Evolutionary conservation across 2,329 filamentous ascomycete genomes (phyloP), one percentile per base, ranked within the genome.

Genomic region (Didymella sp.): DNA sequence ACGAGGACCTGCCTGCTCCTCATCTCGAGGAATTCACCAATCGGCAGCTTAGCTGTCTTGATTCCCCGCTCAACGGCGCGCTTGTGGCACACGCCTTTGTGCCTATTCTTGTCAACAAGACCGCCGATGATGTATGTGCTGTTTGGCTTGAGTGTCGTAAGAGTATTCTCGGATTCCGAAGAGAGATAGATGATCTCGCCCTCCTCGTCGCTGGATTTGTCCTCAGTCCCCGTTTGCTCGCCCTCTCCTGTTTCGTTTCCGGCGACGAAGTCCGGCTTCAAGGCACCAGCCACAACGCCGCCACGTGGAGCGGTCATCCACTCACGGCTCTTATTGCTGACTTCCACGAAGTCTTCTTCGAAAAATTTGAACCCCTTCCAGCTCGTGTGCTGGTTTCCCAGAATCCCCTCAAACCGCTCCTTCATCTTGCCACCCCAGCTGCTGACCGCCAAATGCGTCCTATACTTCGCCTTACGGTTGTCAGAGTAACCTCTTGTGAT

Each of bases 1-100:
- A 94, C 89, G 55, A 99, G 80, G 4, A 99, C 91, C 67, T 89
- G 87, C 28, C 95, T 86, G 67, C 89, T 93, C 53, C 88, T 85
- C 90, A 99, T 96, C 62, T 92, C 85, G 82, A 99, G 89, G 75
- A 91, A 98, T 61, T 98, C 88, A n/a, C 92, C 92, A 68, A 99
- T 98, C 0, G 95, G 95, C 52, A 99, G 77, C 73, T 92, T 93
- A 2, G 94, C 95, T 0, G 95, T 98, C 62, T 89, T 89, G 67
- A 99, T 86, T 0, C 90, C 90, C 60, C 83, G 83, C 51, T 89
- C 86, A 50, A 85, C 81, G 0, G 95, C 95, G 15, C 89, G 84
- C 67, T 88, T 89, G 81, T 96, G 92, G 77, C 95, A 99, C 33
- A 99, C 82, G 0, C 91, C 92, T 80, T 99, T 99, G 77, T 99